Base-by-base conservation (phyloP, 768 basidiomycete genomes). In the Coprinellus micaceus region DNA sequence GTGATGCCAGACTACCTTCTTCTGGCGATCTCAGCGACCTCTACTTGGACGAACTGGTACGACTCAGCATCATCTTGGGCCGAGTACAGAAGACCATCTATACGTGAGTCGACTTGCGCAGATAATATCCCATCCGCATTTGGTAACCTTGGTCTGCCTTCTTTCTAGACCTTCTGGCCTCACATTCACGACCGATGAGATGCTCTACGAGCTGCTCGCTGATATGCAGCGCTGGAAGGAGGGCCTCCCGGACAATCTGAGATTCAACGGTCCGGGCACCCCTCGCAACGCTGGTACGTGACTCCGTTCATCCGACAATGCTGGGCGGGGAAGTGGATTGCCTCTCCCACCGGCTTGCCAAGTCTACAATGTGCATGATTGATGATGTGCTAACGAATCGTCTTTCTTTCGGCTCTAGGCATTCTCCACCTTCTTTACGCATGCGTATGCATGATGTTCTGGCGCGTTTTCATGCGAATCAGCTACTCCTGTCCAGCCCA, bases 391-490 rank as follows among this genome's bases (percentile, higher is more conserved):
- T 33, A 6, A 33, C 33, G 33, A 33, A 33, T 33, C 13, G 7
- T 21, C 25, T 61, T 45, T 59, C 28, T 51, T 29, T 47, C 30
- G 53, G 25, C 22, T 54, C 51, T 62, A 91, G 95, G 96, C 40
- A 76, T 97, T 54, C 77, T 99, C 22, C 94, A 97, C 70, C 71
- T 98, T 52, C 78, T 93, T 39, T 94, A 91, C 68, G 83, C 89
- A 28, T 93, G 91, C 66, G 86, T 98, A 43, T 88, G 86, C 62
- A 97, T 98, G 85, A 90, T 98, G 70, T 95, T 97, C 73, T 97
- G 93, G 86, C 88, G 96, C 49, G 94, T 97, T 29, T 98, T 98
- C 76, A 95, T 98, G 92, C 84, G 96, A 51, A 93, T 98, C 71
- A 94, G 91, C 56, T 98, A 97, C 74, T 81, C 85, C 19, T 90